phyloP scores from a whole-genome alignment of 2,329 filamentous ascomycete species.

The Camillea tinctor region DNA sequence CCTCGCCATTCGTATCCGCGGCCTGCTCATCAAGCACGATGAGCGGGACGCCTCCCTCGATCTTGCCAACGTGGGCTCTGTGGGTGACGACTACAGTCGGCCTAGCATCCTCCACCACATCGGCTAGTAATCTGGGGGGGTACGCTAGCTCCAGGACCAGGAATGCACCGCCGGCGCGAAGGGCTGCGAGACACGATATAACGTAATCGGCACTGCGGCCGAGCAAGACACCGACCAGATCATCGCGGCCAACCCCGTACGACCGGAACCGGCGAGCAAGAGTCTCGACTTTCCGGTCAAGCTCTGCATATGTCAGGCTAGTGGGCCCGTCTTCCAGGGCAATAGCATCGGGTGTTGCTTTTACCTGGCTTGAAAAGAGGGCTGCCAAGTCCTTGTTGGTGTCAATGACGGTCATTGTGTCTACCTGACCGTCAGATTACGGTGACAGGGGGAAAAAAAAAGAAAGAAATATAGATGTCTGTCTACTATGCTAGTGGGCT shows the following conservation, averaged over 20 bases:
- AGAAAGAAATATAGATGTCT: neutral
- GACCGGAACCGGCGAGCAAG: slow-evolving; percentile 63
- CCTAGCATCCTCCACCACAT: slow-evolving; percentile 73
- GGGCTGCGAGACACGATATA: slow-evolving; percentile 73
- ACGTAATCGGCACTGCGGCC: slow-evolving; percentile 77
- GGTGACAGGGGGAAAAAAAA: neutral
- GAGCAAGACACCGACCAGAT: slow-evolving; percentile 72
- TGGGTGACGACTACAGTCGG: slow-evolving; percentile 71
- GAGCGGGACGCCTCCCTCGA: slow-evolving; percentile 62
- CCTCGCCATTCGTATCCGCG: slow-evolving; percentile 24
- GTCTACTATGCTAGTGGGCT: neutral
- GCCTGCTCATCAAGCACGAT: slow-evolving; percentile 60
- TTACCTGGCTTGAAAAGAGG: slow-evolving; percentile 68
- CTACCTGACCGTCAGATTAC: slow-evolving; percentile 1
- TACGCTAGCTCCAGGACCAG: slow-evolving; percentile 79
- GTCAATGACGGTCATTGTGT: slow-evolving; percentile 65
- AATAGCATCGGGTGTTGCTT: slow-evolving; percentile 64
- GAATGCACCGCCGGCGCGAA: slow-evolving; percentile 77
- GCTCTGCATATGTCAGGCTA: slow-evolving; percentile 69
- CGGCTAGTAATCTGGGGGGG: slow-evolving; percentile 68
- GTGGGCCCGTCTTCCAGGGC: slow-evolving; percentile 70
- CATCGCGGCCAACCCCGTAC: slow-evolving; percentile 70
- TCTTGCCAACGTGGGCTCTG: slow-evolving; percentile 60
- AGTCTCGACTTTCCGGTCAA: slow-evolving; percentile 65
- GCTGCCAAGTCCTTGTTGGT: slow-evolving; percentile 69